phyloP scores from a whole-genome alignment of 176 grass and related monocot genomes.

The Carex parvula region DNA sequence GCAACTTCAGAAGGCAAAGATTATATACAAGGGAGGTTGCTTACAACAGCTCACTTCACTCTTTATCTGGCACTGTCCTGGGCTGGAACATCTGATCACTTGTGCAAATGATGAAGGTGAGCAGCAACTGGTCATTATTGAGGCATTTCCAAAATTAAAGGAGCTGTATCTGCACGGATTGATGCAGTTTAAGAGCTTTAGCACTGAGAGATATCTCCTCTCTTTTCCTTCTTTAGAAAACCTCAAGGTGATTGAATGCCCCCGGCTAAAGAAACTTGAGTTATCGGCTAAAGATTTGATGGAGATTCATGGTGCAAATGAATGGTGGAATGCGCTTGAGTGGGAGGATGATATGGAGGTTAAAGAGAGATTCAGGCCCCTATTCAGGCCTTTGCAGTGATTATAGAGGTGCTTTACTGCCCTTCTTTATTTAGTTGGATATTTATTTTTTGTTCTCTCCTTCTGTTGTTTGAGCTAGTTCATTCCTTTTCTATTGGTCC shows the following conservation, averaged over 20 bases:
- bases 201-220: slow-evolving; percentile 38
- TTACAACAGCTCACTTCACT: slow-evolving; percentile 46
- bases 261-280: slow-evolving; percentile 50
- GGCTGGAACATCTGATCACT: slow-evolving; percentile 62
- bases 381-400: slow-evolving; percentile 38
- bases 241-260: slow-evolving; percentile 64
- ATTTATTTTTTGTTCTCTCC: not conserved
- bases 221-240: slow-evolving; percentile 49
- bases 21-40: slow-evolving; percentile 54
- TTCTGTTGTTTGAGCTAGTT: not conserved
- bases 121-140: slow-evolving; percentile 9
- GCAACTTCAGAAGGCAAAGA: slow-evolving; percentile 59
- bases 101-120: slow-evolving; percentile 32
- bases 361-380: slow-evolving; percentile 40
- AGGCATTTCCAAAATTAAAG: slow-evolving; percentile 73
- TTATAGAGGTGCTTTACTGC: not conserved
- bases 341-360: slow-evolving; percentile 69
- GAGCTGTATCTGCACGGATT: slow-evolving; percentile 57
- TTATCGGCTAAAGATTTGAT: slow-evolving; percentile 39
- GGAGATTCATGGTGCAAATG: slow-evolving; percentile 45
- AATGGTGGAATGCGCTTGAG: slow-evolving; percentile 61
- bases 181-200: slow-evolving; percentile 40
- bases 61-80: slow-evolving; percentile 64
- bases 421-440: not conserved
- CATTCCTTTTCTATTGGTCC: not conserved